Percentiles rank a stretch among this genome's conserved stretches.
phyloP scores from a whole-genome alignment of 495 filamentous ascomycete species.

The Aspergillus sclerotioniger region DNA sequence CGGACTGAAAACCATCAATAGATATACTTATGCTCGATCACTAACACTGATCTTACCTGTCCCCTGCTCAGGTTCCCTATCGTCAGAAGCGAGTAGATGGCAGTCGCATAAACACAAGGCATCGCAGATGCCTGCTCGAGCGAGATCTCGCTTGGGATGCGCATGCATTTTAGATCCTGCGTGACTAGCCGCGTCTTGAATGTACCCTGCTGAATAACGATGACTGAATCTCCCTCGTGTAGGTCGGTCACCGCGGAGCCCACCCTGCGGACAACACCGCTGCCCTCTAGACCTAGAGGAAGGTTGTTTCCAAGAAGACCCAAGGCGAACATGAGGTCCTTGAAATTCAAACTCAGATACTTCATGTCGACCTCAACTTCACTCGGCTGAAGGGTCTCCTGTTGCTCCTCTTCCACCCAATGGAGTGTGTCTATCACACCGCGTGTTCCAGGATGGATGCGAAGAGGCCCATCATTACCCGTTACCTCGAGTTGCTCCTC shows the following conservation, averaged over 20 bases:
- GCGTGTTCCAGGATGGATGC: not conserved
- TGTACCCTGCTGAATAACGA: not conserved
- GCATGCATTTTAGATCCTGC: not conserved
- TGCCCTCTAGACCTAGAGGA: not conserved
- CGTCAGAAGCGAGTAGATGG: not conserved
- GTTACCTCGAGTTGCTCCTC: not conserved
- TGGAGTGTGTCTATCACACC: not conserved
- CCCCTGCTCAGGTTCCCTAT: not conserved
- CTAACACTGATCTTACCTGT: not conserved
- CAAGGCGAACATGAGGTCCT: not conserved
- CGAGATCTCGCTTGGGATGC: not conserved
- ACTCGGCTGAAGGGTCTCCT: not conserved
- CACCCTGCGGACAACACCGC: not conserved
- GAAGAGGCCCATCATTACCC: not conserved
- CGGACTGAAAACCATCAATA: slow-evolving; percentile 1
- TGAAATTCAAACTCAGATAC: not conserved
- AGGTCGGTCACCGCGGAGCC: not conserved
- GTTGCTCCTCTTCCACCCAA: not conserved
- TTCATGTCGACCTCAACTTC: not conserved
- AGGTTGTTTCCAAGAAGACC: not conserved
- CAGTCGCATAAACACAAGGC: not conserved
- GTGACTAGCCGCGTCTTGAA: not conserved
- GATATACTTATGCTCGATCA: not conserved
- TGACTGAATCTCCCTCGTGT: not conserved
- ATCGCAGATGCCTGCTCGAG: not conserved